Base-by-base conservation (phyloP, 1,284 basidiomycete genomes). In the Agroathelia rolfsii region DNA sequence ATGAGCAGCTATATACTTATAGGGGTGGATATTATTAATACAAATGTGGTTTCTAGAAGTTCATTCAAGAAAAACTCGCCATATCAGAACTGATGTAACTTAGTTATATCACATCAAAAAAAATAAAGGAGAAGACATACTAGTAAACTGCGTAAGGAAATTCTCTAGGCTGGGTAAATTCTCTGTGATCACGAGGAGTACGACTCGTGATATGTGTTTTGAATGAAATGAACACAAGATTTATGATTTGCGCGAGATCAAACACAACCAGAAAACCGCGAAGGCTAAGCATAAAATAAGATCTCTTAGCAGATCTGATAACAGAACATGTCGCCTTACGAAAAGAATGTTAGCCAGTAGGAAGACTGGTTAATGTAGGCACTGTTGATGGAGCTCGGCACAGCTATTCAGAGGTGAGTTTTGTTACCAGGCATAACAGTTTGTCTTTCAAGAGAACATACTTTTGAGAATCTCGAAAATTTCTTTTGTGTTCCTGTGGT, bases 331-430 rank as follows among this genome's bases (percentile, higher is more conserved):
- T 20, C 24, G 19, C 64, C 77, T 20, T 54, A 84, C 71, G 92
- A 90, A 64, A 94, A 87, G 62, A 82, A 94, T 5, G 90, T 94
- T 31, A 96, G 61, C 93, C 93, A 96, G 56, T 92, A 93, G 17
- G 82, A 82, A 3, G 78, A 65, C 48, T 89, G 84, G 46, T 82
- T 73, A 42, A 90, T 79, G 45, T 90, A 92, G 0, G 87, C 86
- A 36, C 62, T 59, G 48, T 84, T 79, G 49, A 95, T 83, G 11
- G 54, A 66, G 5, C 55, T 61, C n/a, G 84, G 82, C 7, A 87
- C 60, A 24, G 66, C 82, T 86, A 43, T 24, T 35, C 26, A n/a
- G 32, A 31, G 11, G 3, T 24, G 32, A 22, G 6, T 23, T 34
- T 37, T 22, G 16, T 28, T 8, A 23, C 28, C 40, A 25, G 41